phyloP scores from a whole-genome alignment of 2,329 filamentous ascomycete species.

The Talaromyces islandicus region DNA sequence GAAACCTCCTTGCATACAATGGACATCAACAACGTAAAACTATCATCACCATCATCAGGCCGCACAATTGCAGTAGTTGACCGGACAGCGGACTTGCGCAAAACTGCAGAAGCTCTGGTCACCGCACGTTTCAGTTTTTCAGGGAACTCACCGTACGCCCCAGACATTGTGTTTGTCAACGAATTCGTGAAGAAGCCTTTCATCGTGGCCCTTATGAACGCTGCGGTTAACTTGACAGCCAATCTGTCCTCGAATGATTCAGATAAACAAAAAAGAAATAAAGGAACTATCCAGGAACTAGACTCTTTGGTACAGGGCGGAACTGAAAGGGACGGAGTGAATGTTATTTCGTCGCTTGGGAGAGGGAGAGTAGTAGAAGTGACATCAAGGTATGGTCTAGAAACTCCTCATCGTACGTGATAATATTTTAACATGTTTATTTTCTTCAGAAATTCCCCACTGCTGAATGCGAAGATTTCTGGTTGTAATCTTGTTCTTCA shows the following conservation, averaged over 20 bases:
- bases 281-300: not conserved
- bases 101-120: constrained; percentile 49
- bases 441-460: not conserved
- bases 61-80: constrained; percentile 54
- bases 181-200: constrained; percentile 55
- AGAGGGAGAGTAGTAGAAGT: not conserved
- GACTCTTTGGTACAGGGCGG: not conserved
- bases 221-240: constrained; percentile 5
- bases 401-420: not conserved
- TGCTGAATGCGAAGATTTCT: constrained; percentile 35
- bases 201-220: constrained; percentile 42
- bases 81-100: constrained; percentile 49
- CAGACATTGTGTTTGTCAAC: constrained; percentile 59
- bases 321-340: not conserved
- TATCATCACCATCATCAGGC: constrained; percentile 16
- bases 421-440: not conserved
- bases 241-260: constrained; percentile 11
- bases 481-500: constrained; percentile 43
- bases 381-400: not conserved
- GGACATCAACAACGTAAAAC: constrained; percentile 6
- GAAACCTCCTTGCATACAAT: not conserved
- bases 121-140: constrained; percentile 50
- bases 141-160: constrained; percentile 55
- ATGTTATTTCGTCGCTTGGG: not conserved
- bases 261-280: not conserved